These are phyloP conservation scores for Neoascochyta sp. DNA, from an alignment of 2,329 filamentous ascomycete genomes.

Conservation along the genomic window DNA sequence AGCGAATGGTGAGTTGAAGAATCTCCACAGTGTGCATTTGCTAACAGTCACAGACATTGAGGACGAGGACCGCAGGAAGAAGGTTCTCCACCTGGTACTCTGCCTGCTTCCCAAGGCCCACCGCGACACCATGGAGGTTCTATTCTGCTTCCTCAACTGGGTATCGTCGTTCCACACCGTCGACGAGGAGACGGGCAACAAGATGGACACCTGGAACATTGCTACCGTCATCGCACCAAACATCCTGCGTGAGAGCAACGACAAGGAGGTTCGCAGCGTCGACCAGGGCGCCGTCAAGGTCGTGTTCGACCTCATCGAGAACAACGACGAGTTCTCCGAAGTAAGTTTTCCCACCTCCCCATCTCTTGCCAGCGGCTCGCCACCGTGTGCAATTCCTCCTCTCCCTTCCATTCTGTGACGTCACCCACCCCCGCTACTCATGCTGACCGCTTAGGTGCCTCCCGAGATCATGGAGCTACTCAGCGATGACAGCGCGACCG, in stretches of 20 bases:
- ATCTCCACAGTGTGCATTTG: background rate
- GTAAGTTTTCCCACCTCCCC: conserved; percentile 62
- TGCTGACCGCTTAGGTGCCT: conserved; percentile 64
- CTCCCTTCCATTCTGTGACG: no score
- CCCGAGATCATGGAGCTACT: conserved; percentile 85
- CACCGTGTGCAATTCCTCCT: no score
- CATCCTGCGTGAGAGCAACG: conserved; percentile 69
- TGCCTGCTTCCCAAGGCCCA: conserved; percentile 90
- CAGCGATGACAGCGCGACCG: conserved; percentile 75
- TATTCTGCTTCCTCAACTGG: conserved; percentile 97
- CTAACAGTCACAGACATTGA: conserved; percentile 58
- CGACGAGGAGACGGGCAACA: conserved; percentile 93
- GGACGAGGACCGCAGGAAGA: conserved; percentile 75
- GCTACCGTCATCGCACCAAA: conserved; percentile 97
- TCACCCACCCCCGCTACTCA: no score
- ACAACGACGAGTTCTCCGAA: conserved; percentile 95
- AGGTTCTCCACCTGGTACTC: conserved; percentile 84
- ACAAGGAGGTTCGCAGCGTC: conserved; percentile 59
- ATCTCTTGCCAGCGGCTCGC: background rate
- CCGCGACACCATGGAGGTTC: conserved; percentile 87
- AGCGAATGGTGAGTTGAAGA: conserved; percentile 63
- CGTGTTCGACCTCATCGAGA: conserved; percentile 83
- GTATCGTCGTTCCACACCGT: conserved; percentile 95
- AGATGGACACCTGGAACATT: conserved; percentile 98
- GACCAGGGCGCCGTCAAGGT: conserved; percentile 93